Evolutionary conservation across 2,329 filamentous ascomycete species (phyloP).

Genomic region (Trichophyton schoenleinii): DNA sequence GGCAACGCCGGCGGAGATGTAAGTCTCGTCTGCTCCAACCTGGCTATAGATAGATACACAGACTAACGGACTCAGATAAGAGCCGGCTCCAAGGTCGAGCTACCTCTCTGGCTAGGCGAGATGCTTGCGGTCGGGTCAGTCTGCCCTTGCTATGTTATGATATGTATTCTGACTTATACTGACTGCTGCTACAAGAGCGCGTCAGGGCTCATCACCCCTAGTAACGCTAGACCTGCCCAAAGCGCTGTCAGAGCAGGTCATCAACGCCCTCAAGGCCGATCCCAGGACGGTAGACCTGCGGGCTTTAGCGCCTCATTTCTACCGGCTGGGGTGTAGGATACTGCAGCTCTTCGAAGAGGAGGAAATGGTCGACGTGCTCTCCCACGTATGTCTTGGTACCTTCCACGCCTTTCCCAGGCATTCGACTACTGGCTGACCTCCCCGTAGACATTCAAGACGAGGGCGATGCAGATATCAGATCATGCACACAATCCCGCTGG

Average conservation of each 20-base stretch:
- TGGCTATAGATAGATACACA: background rate
- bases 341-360: conserved; percentile 88
- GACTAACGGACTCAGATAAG: conserved; percentile 52
- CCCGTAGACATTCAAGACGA: conserved; percentile 59
- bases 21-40: conserved; percentile 12
- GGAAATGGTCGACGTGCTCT: conserved; percentile 58
- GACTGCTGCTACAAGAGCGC: conserved; percentile 21
- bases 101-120: conserved; percentile 89
- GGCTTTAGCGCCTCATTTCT: conserved; percentile 75
- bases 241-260: conserved; percentile 63
- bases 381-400: conserved; percentile 29
- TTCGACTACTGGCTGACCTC: background rate
- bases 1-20: conserved; percentile 58
- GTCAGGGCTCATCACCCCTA: conserved; percentile 42
- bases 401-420: background rate
- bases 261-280: conserved; percentile 84
- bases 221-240: conserved; percentile 71
- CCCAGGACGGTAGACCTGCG: conserved; percentile 73
- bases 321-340: conserved; percentile 70
- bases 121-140: conserved; percentile 58
- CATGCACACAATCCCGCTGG: conserved; percentile 77
- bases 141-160: background rate
- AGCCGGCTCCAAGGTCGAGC: conserved; percentile 62
- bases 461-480: conserved; percentile 72
- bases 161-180: background rate